Evolutionary conservation across 2,329 filamentous ascomycete genomes (phyloP).

Genomic region (Rhexocercosporidium sp.): DNA sequence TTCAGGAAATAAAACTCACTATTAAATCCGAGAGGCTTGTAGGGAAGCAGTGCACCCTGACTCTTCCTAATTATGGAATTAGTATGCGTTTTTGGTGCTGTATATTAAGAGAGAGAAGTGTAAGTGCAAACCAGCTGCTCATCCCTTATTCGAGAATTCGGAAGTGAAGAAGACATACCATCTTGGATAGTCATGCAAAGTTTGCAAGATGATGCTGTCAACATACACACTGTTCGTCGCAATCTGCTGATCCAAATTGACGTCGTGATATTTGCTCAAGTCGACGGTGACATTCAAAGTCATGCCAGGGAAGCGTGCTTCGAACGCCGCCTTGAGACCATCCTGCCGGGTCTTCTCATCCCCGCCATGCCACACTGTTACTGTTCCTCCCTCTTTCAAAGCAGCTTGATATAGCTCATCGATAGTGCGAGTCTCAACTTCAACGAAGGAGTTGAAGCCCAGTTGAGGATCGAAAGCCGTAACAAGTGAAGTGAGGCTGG

Average conservation of each 20-base stretch:
- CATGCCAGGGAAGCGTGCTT: conserved; percentile 56
- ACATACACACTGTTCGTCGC: conserved; percentile 46
- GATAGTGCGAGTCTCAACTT: conserved; percentile 51
- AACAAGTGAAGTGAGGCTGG: neutral
- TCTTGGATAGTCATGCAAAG: conserved; percentile 55
- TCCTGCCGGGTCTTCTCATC: conserved; percentile 48
- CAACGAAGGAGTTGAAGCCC: conserved; percentile 9
- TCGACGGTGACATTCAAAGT: conserved; percentile 47
- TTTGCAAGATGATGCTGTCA: conserved; percentile 56
- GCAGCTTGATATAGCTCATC: conserved; percentile 57
- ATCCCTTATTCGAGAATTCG: no score
- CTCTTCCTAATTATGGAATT: conserved; percentile 41
- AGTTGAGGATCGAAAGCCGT: conserved; percentile 14
- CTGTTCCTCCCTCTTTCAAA: conserved; percentile 50
- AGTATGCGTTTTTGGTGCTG: neutral
- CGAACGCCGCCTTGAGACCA: conserved; percentile 43
- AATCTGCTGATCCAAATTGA: conserved; percentile 52
- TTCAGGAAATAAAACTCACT: conserved; percentile 39
- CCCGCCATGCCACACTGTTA: conserved; percentile 56
- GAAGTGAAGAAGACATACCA: conserved; percentile 41
- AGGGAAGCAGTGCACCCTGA: conserved; percentile 48
- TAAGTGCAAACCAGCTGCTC: no score
- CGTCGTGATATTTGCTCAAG: conserved; percentile 60
- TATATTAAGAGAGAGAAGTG: neutral
- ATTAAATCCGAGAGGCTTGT: conserved; percentile 54